Evolutionary conservation across 2,329 filamentous ascomycete species (phyloP), one percentile per base, ranked within the genome.

Genomic region (Apiospora malaysiana): DNA sequence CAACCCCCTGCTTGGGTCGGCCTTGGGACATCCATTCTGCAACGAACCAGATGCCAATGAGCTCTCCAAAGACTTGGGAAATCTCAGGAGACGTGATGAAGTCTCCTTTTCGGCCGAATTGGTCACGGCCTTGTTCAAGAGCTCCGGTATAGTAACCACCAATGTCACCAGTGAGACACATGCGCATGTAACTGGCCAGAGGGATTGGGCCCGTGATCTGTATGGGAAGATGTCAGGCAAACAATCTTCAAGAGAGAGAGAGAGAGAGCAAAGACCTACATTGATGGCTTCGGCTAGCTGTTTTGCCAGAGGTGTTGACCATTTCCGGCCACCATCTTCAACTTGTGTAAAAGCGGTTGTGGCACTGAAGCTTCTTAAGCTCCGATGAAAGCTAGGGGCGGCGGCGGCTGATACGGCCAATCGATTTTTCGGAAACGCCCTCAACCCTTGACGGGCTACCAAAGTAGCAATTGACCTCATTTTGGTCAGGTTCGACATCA

Each of bases 41-140:
- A 68, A 98, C 92, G 73, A 97, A 91, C 96, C 96, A 99, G 76
- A 99, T 89, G 5, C 94, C 96, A 70, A 98, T 86, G 40, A 99
- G 87, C 83, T 99, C 96, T 32, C 96, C 96, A 82, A 99, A 99
- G 16, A 98, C 89, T 80, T 98, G 96, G 0, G 95, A 98, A 76
- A 99, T 98, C 82, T 99, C 96, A 0, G 96, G 96, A 0, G 95
- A 98, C 0, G 96, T 99, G 68, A 98, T 92, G 79, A 99, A 99
- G 82, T 99, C 96, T 37, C 96, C 96, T 78, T 94, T 93, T 70
- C 89, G 85, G n/a, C 96, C 96, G 77, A 99, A 99, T 74, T 95
- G 95, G 78, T 98, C 95, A 66, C 91, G 89, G 25, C 88, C 91
- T 72, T 89, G 83, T 69, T 87, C 87, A 59, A 91, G 87, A 32